Evolutionary conservation across 140 eudicot species (phyloP).

Genomic region (Flaveria floridana): DNA sequence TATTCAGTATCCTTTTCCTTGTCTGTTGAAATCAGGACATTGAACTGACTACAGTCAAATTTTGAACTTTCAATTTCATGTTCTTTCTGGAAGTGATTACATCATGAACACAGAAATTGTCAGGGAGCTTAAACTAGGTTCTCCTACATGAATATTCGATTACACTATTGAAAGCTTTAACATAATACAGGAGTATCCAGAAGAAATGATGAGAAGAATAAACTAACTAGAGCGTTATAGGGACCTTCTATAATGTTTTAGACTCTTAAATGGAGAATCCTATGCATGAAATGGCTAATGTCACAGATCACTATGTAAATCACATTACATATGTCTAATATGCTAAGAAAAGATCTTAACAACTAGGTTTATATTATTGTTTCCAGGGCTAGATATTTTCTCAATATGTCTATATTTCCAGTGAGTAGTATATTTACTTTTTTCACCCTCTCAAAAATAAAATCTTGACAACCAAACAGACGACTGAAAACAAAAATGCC

Average conservation of each 20-base stretch:
- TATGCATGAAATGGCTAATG: background rate
- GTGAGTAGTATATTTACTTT: background rate
- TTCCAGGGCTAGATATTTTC: slow-evolving; percentile 1
- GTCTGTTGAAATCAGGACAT: background rate
- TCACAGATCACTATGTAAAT: slow-evolving; percentile 4
- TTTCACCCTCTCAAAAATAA: background rate
- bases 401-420: background rate
- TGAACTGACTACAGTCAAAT: background rate
- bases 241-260: background rate
- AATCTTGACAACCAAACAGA: background rate
- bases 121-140: background rate
- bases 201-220: background rate
- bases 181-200: slow-evolving; percentile 3
- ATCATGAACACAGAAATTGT: slow-evolving; percentile 4
- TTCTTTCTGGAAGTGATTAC: background rate
- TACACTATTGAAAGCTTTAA: background rate
- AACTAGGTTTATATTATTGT: background rate
- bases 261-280: slow-evolving; percentile 6
- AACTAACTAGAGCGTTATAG: background rate
- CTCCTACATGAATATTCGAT: slow-evolving; percentile 6
- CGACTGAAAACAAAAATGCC: background rate
- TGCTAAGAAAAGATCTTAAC: slow-evolving; percentile 6
- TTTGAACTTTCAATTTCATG: background rate
- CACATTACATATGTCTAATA: background rate
- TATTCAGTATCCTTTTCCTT: background rate